A percentile compares a stretch with the other conserved stretches of the same genome.
These are phyloP conservation scores for Thalassiosira gravida DNA, from an alignment of 352 stramenopile genomes.

Conservation along the genomic window DNA sequence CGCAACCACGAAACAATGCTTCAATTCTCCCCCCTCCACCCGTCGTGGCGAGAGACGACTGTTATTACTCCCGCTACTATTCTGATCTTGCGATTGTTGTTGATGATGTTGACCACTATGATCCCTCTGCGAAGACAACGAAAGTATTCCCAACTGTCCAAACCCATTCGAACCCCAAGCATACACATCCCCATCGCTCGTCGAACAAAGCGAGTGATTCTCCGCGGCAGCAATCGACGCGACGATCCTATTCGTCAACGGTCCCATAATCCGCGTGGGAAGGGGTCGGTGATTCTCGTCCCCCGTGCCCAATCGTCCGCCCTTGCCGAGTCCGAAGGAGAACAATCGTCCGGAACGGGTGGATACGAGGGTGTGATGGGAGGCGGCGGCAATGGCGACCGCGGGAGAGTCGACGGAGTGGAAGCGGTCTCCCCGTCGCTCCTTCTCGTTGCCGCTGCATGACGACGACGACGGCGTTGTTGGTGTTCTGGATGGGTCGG, in stretches of 20 bases:
- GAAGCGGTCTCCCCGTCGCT: too few relatives aligned
- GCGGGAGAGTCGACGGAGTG: conserved; percentile 61
- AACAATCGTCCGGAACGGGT: conserved; percentile 74
- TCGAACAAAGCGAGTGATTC: conserved; percentile 85
- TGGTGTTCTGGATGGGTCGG: background rate
- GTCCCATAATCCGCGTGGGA: conserved; percentile 66
- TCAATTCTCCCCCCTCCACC: conserved; percentile 78
- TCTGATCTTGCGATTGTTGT: conserved; percentile 12
- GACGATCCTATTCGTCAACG: conserved; percentile 61
- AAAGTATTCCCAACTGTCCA: conserved; percentile 81
- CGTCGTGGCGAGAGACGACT: conserved; percentile 60
- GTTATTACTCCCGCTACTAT: background rate
- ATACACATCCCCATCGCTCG: conserved; percentile 76
- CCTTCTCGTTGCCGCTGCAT: too few relatives aligned
- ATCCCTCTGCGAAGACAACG: conserved; percentile 3
- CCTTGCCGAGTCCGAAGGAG: conserved; percentile 82
- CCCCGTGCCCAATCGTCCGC: conserved; percentile 71
- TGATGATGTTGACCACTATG: background rate
- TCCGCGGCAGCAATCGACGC: conserved; percentile 73
- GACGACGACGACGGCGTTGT: conserved; percentile 1
- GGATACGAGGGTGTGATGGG: conserved; percentile 79
- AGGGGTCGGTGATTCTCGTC: conserved; percentile 70
- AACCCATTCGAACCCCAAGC: conserved; percentile 86
- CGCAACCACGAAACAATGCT: conserved; percentile 59
- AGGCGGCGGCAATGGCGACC: conserved; percentile 64